These are phyloP conservation scores for Aspergillus carbonarius DNA, from an alignment of 2,329 filamentous ascomycete species.

Conservation along the genomic window DNA sequence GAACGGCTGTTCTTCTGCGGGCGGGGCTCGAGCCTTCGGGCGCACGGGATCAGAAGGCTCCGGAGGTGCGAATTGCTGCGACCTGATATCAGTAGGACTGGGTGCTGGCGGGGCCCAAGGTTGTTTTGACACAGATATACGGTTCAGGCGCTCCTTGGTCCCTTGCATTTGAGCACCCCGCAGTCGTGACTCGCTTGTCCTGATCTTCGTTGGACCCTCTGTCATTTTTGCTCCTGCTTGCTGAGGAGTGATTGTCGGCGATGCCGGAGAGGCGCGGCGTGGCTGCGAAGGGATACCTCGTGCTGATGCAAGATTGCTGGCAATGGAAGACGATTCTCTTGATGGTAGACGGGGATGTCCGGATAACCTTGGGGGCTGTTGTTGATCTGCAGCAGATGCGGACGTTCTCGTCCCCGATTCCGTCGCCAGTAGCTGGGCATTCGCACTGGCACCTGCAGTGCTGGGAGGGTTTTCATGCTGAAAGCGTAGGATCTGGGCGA, in stretches of 20 bases:
- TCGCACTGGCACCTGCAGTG: constrained; percentile 15
- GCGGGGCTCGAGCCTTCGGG: constrained; percentile 19
- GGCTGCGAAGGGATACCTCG: constrained; percentile 66
- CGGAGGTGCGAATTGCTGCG: constrained; percentile 33
- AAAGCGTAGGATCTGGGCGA: constrained; percentile 77
- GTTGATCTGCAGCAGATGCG: constrained; percentile 31
- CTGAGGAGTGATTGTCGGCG: constrained; percentile 71
- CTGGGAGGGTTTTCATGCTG: constrained; percentile 56
- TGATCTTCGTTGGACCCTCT: constrained; percentile 48
- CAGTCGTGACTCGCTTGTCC: constrained; percentile 31
- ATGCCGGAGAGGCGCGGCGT: constrained; percentile 64
- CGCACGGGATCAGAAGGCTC: constrained; percentile 29
- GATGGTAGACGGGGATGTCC: constrained; percentile 49
- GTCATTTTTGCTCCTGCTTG: constrained; percentile 71
- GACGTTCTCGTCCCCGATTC: constrained; percentile 24
- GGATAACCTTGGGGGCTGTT: constrained; percentile 41
- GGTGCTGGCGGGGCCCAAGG: constrained; percentile 36
- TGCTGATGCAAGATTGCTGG: constrained; percentile 82
- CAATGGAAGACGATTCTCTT: constrained; percentile 79
- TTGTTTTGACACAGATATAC: constrained; percentile 28
- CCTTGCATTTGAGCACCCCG: constrained; percentile 19
- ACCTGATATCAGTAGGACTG: constrained; percentile 35
- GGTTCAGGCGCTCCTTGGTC: constrained; percentile 27
- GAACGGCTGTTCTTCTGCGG: constrained; percentile 70
- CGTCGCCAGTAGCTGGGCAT: constrained; percentile 17